Evolutionary conservation across 495 filamentous ascomycete genomes (phyloP).

Genomic region (Xylaria bambusicola): DNA sequence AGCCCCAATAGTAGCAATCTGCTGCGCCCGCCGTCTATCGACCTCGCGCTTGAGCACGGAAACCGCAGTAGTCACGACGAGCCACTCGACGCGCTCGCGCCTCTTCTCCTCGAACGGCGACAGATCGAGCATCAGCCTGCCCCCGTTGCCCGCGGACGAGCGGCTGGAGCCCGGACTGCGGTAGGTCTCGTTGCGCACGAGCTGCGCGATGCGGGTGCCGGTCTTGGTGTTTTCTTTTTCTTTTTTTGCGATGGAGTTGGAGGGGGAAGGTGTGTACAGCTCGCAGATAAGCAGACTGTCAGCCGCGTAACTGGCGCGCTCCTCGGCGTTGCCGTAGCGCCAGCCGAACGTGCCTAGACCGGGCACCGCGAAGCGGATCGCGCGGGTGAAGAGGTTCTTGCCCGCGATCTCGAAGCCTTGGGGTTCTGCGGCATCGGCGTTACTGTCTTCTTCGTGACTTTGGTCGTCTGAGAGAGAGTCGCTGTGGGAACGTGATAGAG

Average conservation of each 20-base stretch:
- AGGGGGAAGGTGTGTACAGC: constrained; percentile 25
- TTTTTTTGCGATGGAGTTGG: constrained; percentile 10
- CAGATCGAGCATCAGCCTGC: constrained; percentile 47
- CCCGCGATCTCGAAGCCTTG: constrained; percentile 36
- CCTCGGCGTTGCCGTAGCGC: constrained; percentile 45
- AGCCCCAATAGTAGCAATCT: constrained; percentile 44
- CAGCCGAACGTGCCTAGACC: constrained; percentile 48
- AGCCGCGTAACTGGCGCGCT: constrained; percentile 31
- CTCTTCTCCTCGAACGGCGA: constrained; percentile 23
- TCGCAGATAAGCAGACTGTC: constrained; percentile 38
- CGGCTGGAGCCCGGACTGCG: constrained; percentile 32
- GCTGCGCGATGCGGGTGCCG: constrained; percentile 43
- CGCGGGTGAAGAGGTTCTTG: constrained; percentile 42
- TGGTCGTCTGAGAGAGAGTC: no score
- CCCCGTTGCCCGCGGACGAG: constrained; percentile 55
- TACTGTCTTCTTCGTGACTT: no score
- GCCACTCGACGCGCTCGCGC: constrained; percentile 39
- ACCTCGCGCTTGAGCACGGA: constrained; percentile 62
- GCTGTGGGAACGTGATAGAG: not conserved
- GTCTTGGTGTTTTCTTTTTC: constrained; percentile 12
- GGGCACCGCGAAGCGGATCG: constrained; percentile 38
- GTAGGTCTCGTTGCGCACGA: constrained; percentile 45
- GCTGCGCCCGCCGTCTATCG: constrained; percentile 51
- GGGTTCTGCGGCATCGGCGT: not conserved
- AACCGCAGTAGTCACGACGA: constrained; percentile 55